A percentile compares a stretch with the other conserved stretches of the same genome.
phyloP scores from a whole-genome alignment of 2,329 filamentous ascomycete genomes.

The Parastagonospora nodorum region DNA sequence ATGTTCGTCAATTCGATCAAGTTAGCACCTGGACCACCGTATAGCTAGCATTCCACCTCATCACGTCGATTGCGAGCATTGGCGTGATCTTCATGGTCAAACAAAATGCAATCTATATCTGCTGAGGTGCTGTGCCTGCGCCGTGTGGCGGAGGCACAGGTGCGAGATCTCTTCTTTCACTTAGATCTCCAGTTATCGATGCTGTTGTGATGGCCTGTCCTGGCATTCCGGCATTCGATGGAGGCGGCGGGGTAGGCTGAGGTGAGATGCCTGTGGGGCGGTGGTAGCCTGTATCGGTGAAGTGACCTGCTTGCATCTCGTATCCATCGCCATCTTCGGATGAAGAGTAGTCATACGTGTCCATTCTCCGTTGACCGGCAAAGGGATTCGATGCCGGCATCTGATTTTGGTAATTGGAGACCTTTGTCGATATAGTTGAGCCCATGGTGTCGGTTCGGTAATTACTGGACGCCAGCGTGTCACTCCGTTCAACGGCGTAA shows the following conservation, averaged over 20 bases:
- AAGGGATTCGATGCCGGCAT: slow-evolving; percentile 43
- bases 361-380: slow-evolving; percentile 33
- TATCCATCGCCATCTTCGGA: slow-evolving; percentile 47
- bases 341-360: slow-evolving; percentile 46
- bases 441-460: slow-evolving; percentile 30
- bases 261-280: slow-evolving; percentile 35
- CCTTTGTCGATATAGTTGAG: slow-evolving; percentile 37
- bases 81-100: not conserved
- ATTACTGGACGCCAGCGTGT: slow-evolving; percentile 36
- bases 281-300: slow-evolving; percentile 45
- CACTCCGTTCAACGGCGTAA: slow-evolving; percentile 36
- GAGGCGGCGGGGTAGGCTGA: slow-evolving; percentile 39
- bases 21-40: too few species aligned
- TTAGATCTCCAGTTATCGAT: slow-evolving; percentile 36
- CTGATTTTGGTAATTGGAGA: slow-evolving; percentile 38
- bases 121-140: slow-evolving; percentile 34
- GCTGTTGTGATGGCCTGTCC: slow-evolving; percentile 11
- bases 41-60: not conserved
- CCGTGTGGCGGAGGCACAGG: slow-evolving; percentile 38
- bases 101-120: slow-evolving; percentile 19
- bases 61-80: not conserved
- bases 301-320: slow-evolving; percentile 40
- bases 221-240: slow-evolving; percentile 15
- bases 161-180: slow-evolving; percentile 27
- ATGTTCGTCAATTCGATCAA: too few species aligned